Base-by-base conservation (phyloP, 163 green algal species). In the Coccomyxa subellipsoidea region DNA sequence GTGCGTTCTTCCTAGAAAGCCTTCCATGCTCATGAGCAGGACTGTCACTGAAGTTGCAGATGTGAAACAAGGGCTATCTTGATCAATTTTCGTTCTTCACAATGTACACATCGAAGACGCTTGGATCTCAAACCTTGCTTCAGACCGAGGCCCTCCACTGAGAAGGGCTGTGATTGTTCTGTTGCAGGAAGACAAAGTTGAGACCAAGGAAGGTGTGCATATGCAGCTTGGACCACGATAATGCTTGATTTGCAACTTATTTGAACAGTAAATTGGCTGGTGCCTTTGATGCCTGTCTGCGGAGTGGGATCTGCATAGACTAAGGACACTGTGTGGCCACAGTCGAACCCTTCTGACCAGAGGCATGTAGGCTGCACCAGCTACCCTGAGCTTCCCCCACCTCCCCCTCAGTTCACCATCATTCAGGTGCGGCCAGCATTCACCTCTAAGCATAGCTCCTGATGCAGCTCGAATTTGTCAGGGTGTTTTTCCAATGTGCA, bases 381-480 rank as follows among this genome's bases (percentile, higher is more conserved):
- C 9, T 39, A 81, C 76, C 32, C n/a, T 21, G 40, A 39, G 40
- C 18, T 81, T 25, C 76, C 76, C 1, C 40, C 76, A 59, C 76
- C 76, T 21, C 76, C 76, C 27, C 76, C 76, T n/a, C 40, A 71
- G 10, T 81, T 39, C 76, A 81, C 76, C 9, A 39, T 81, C 29
- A 4, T 79, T 0, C 23, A 81, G 76, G 32, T 81, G 31, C 47
- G 8, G n/a, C 18, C 31, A 2, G 15, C 8, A 34, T 0, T 40
- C 2, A 1, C n/a, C 18, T 3, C 31, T 71, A 7, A 73, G 32
- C 8, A 7, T 29, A 23, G 39, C 12, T 72, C 18, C 4, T 38
- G 7, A 7, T 27, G 8, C 31, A 31, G 10, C 29, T 81, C 27
- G 36, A 9, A 29, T 53, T 10, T 31, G 39, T 9, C 39, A 73